Percentiles rank a stretch among this genome's conserved stretches.
phyloP scores from a whole-genome alignment of 1,284 basidiomycete genomes.

The Heterobasidion parviporum region DNA sequence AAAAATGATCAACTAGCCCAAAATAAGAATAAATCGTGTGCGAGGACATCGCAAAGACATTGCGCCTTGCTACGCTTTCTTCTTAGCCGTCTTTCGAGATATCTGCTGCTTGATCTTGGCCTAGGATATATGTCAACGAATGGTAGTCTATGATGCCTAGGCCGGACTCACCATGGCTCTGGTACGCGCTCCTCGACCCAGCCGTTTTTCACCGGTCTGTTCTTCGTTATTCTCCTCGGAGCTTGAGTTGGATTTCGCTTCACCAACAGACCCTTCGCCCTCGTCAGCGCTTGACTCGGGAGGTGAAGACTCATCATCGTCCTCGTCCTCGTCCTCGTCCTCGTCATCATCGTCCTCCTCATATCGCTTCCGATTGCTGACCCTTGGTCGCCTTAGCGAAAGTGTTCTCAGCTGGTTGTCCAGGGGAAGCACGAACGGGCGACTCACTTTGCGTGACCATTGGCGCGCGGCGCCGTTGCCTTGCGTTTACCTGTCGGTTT shows the following conservation, averaged over 20 bases:
- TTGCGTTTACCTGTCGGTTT: slow-evolving; percentile 29
- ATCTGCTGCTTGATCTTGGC: slow-evolving; percentile 20
- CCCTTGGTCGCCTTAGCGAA: slow-evolving; percentile 18
- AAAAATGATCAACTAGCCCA: background rate
- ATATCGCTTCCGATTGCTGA: slow-evolving; percentile 22
- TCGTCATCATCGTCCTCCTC: slow-evolving; percentile 19
- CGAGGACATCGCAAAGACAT: background rate
- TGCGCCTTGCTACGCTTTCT: slow-evolving; percentile 1
- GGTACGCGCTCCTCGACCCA: slow-evolving; percentile 32
- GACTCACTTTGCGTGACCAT: slow-evolving; percentile 33
- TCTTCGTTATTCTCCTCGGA: slow-evolving; percentile 23
- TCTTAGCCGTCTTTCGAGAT: slow-evolving; percentile 11
- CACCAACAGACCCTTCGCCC: slow-evolving; percentile 13
- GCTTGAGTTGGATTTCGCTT: slow-evolving; percentile 19
- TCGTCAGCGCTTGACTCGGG: slow-evolving; percentile 20
- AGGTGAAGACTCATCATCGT: slow-evolving; percentile 13
- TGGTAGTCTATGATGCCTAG: background rate
- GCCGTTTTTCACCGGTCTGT: slow-evolving; percentile 19
- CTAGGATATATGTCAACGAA: slow-evolving; percentile 4
- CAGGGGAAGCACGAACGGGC: background rate
- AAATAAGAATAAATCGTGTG: background rate
- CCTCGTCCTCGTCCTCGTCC: slow-evolving; percentile 17
- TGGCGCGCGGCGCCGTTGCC: slow-evolving; percentile 25
- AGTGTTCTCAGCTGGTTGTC: background rate
- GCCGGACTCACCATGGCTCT: slow-evolving; percentile 32